Evolutionary conservation across 1,284 basidiomycete species (phyloP), one percentile per base, ranked within the genome.

Genomic region (Cryptococcus depauperatus): DNA sequence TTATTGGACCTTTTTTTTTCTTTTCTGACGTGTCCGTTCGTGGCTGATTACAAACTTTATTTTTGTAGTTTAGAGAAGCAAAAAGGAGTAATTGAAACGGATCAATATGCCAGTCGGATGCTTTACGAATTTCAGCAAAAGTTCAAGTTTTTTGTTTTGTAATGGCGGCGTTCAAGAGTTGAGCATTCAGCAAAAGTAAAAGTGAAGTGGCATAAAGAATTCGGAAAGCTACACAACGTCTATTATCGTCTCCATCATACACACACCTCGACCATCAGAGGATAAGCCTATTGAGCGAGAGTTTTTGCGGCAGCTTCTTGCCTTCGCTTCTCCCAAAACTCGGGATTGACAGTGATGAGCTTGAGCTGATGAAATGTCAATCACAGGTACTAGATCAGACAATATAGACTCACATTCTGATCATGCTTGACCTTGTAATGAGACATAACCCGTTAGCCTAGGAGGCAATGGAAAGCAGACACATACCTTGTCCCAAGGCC

Each of bases 401-500:
- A 28, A 26, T 30, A 44, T 37, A 16, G 23, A 59, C 60, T 46
- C 29, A 62, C 60, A 62, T 67, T 68, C 55, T 66, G 51, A 58
- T 68, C 59, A 51, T 64, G 61, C 59, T 63, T 60, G 61, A 69
- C 54, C n/a, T n/a, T n/a, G n/a, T n/a, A n/a, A n/a, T n/a, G n/a
- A n/a, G n/a, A n/a, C n/a, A 51, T 54, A 38, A 9, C 32, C 25
- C 18, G 41, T 35, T 45, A 32, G 39, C 22, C 26, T 53, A 54
- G n/a, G n/a, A n/a, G n/a, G n/a, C n/a, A n/a, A n/a, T n/a, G n/a
- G n/a, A n/a, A n/a, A n/a, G n/a, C n/a, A n/a, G n/a, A n/a, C n/a
- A n/a, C n/a, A n/a, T n/a, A n/a, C n/a, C 55, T 59, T 63, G 58
- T 69, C 65, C 66, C 66, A 69, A 38, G 66, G 66, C 48, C 51